Evolutionary conservation across 1,284 basidiomycete genomes (phyloP), one percentile per base, ranked within the genome.

Genomic region (Fomitopsis betulina): DNA sequence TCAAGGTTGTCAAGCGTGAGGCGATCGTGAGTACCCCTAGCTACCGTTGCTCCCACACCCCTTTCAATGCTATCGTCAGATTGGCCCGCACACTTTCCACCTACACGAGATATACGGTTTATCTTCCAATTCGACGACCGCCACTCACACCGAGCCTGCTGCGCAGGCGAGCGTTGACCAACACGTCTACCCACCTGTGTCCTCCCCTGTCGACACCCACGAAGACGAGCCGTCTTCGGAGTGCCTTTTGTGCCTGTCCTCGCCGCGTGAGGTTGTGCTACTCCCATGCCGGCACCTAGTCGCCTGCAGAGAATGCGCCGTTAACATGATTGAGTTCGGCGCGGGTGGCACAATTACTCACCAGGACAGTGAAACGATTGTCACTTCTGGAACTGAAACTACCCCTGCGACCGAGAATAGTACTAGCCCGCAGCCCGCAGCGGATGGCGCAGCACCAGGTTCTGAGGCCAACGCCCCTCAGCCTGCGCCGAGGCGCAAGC

Each of bases 281-380:
- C 81, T 96, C 5, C 94, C 93, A 0, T 96, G 94, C 70, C 79
- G 93, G 56, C 94, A 96, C 72, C 80, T 96, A 30, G 93, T 96
- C 56, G 94, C 94, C 6, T 96, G 94, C 75, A 86, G 91, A 64
- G 93, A 95, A 50, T 96, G 93, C 65, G 93, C 93, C 0, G 74
- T 95, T 47, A 95, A 95, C 68, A 96, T 96, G 94, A 87, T 96
- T 40, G 94, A 96, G 70, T 96, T 93, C 70, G 94, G 94, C 38
- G 94, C 94, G 0, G 93, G 94, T 2, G 93, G 93, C 4, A 86
- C 80, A 42, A 90, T 95, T 45, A 82, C 79, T 23, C 83, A 93
- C 57, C 70, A 78, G 10, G 80, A 83, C 23, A 63, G 58, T 43
- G 84, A 83, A 27, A 71, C 66, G 15, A 60, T 23, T 33, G 57